phyloP scores from a whole-genome alignment of 371 early-diverging fungal species.

The Saksenaea vasiformis region DNA sequence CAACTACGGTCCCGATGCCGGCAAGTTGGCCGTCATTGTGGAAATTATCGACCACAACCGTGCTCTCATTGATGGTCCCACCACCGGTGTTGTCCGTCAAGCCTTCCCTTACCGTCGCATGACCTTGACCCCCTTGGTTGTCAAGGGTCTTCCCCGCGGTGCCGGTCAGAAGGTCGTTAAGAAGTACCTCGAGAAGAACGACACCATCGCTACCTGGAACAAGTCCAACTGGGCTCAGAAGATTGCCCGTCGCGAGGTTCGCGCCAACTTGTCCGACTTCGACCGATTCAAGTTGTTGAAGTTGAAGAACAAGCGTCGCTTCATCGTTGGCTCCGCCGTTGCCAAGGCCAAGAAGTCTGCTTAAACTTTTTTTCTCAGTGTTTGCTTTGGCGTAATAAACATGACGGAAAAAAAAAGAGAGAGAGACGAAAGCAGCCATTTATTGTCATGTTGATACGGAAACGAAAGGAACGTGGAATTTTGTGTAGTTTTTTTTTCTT shows the following conservation, averaged over 20 bases:
- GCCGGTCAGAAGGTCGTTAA: conserved; percentile 76
- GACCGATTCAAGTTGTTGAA: conserved; percentile 95
- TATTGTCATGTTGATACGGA: neutral
- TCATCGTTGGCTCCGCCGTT: conserved; percentile 36
- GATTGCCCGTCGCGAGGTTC: conserved; percentile 76
- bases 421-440: neutral
- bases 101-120: conserved; percentile 84
- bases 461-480: neutral
- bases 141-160: conserved; percentile 86
- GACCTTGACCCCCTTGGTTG: conserved; percentile 84
- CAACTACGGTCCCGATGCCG: conserved; percentile 91
- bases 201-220: conserved; percentile 77
- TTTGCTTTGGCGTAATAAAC: conserved; percentile 3
- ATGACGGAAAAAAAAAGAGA: neutral
- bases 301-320: conserved; percentile 70
- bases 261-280: conserved; percentile 88
- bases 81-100: conserved; percentile 92
- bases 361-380: conserved; percentile 22
- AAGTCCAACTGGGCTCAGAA: conserved; percentile 95
- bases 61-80: conserved; percentile 96
- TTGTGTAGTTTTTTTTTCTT: neutral
- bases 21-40: conserved; percentile 97
- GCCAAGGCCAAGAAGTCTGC: conserved; percentile 51
- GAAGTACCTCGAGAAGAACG: conserved; percentile 84
- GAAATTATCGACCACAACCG: conserved; percentile 99